Percentiles rank a stretch among this genome's conserved stretches.
These are phyloP conservation scores for Metschnikowia gelsemii DNA, from an alignment of 805 yeast species.

Conservation along the genomic window DNA sequence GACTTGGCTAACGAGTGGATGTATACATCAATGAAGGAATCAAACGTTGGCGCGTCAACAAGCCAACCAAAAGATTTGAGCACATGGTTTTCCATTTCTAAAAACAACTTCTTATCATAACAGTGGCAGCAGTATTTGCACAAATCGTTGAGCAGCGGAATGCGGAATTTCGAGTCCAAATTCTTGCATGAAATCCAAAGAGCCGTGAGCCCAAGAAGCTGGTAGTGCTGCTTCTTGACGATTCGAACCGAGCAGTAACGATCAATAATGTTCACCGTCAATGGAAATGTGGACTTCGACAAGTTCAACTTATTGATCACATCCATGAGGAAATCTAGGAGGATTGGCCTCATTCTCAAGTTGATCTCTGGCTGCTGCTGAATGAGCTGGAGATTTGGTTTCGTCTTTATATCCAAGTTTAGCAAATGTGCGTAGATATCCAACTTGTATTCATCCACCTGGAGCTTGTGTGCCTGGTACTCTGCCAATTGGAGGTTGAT, in stretches of 20 bases:
- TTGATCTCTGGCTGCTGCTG: constrained; percentile 49
- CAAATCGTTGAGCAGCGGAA: constrained; percentile 52
- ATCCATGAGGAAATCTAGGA: constrained; percentile 45
- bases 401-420: constrained; percentile 22
- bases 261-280: constrained; percentile 46
- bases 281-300: constrained; percentile 42
- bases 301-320: constrained; percentile 42
- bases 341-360: constrained; percentile 43
- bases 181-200: constrained; percentile 47
- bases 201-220: constrained; percentile 43
- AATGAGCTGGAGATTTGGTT: constrained; percentile 31
- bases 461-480: constrained; percentile 43
- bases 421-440: constrained; percentile 42
- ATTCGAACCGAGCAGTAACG: constrained; percentile 45
- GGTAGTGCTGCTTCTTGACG: constrained; percentile 47
- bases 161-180: constrained; percentile 55
- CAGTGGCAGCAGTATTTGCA: constrained; percentile 58
- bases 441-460: constrained; percentile 46
- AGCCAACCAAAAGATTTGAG: constrained; percentile 65
- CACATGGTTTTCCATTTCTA: constrained; percentile 69
- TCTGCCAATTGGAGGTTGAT: constrained; percentile 45
- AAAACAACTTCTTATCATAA: constrained; percentile 54
- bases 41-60: constrained; percentile 60
- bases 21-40: constrained; percentile 59
- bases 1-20: constrained; percentile 36